Base-by-base conservation (phyloP, 441 rosid genomes). In the Gossypium lobatum region DNA sequence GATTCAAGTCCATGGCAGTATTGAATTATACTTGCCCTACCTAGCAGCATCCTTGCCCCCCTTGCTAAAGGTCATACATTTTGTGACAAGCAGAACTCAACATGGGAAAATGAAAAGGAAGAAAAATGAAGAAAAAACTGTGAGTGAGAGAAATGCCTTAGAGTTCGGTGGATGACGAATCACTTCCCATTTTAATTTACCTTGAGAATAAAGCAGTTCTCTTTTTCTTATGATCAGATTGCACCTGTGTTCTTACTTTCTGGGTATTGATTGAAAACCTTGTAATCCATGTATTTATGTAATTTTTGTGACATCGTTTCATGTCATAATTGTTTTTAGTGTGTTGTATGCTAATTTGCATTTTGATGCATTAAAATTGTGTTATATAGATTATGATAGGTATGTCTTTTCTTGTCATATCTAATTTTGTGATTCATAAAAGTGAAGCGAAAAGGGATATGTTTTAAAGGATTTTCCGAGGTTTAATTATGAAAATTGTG, bases 1-100 rank as follows among this genome's bases (percentile, higher is more conserved):
- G 34, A 34, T 64, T 34, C 39, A 34, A 18, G 4, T 6, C 31
- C 34, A 21, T 58, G 65, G 28, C 53, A 21, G 9, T 58, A 71
- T 58, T 71, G 65, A 61, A 10, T 53, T 48, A 50, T 34, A 50
- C 54, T 16, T 59, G 23, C 8, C 74, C 26, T 48, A 75, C 70
- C 74, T 75, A 50, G 54, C 70, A 70, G 63, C 64, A 66, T 26
- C 72, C 23, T 57, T 65, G 46, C 72, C 50, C 60, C 53, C 16
- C 21, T 16, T 13, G 68, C 68, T 68, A 39, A 14, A 50, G 9
- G 59, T 50, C 73, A 70, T 54, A 5, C 21, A 31, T n/a, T 45
- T 57, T 64, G 59, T 5, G 64, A 64, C 71, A 64, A 54, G 57
- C 57, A 53, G 64, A 37, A 21, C 20, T 55, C 1, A 65, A 21